Conservation (phyloP, 352 stramenopile genomes). For the Pythium rishiriense region DNA sequence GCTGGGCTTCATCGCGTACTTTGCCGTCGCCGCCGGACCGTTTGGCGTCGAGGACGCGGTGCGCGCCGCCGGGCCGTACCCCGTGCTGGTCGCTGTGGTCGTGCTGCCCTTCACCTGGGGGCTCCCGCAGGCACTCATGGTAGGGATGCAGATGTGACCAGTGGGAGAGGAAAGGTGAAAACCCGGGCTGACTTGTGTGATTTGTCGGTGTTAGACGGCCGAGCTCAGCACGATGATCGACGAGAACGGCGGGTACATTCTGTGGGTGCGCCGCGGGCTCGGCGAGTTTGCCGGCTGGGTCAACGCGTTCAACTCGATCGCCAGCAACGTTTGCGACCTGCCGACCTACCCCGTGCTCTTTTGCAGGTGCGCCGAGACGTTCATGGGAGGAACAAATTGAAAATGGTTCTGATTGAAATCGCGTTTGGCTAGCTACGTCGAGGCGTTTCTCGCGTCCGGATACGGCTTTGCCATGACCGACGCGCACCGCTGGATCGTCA, state of each 20-base stretch:
- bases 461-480: constrained; percentile 54
- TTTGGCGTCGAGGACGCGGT: constrained; percentile 84
- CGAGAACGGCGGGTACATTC: constrained; percentile 84
- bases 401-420: not conserved
- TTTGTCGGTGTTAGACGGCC: constrained; percentile 64
- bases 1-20: constrained; percentile 84
- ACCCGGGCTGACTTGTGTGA: not conserved
- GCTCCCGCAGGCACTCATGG: constrained; percentile 82
- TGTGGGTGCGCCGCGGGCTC: constrained; percentile 80
- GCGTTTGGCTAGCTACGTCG: constrained; percentile 51
- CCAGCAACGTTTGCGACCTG: constrained; percentile 83
- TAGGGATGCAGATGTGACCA: constrained; percentile 16
- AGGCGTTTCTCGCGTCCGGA: constrained; percentile 69
- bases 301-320: constrained; percentile 85
- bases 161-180: not conserved
- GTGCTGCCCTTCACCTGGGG: constrained; percentile 83
- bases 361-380: constrained; percentile 41
- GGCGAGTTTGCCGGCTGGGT: constrained; percentile 83
- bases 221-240: constrained; percentile 86
- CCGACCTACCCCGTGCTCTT: constrained; percentile 85
- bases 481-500: constrained; percentile 68
- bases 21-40: constrained; percentile 72
- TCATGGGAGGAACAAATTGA: not conserved
- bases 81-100: constrained; percentile 70
- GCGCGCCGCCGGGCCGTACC: constrained; percentile 64